Base-by-base conservation (phyloP, 2,329 filamentous ascomycete species). In the Talaromyces marneffei region DNA sequence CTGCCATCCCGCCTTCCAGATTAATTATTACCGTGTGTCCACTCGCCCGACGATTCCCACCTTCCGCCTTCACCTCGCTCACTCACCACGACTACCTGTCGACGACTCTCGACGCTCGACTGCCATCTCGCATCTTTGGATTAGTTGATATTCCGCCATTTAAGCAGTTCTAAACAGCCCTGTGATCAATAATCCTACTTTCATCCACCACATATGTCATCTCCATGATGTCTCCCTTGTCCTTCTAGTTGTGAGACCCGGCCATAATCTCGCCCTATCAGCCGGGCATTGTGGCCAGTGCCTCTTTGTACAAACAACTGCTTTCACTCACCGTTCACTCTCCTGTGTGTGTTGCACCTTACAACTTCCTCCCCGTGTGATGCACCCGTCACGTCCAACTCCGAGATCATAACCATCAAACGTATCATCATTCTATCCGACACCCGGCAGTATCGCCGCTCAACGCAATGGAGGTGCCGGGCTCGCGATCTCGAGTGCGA, bases 241-340 rank as follows among this genome's bases (percentile, higher is more conserved):
- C 40, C n/a, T 37, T 56, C 29, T 62, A 62, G 55, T 35, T 46
- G 60, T 12, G 55, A 53, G 42, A 40, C 46, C n/a, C 48, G 56
- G 60, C 60, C 60, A 60, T 60, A 53, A 37, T 60, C 42, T 33
- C 48, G 60, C 55, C 56, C 60, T 62, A 57, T 57, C 58, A 57
- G 50, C 42, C 44, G 61, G 50, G 57, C 52, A 31, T 57, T 63
- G 61, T 63, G 61, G 61, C 61, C 57, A 63, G 57, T 56, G 37
- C 50, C 46, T 54, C 23, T n/a, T n/a, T n/a, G 14, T 60, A 39
- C 48, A 53, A 60, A 35, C 50, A 33, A 29, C 50, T 46, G 29
- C 29, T 44, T 23, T 37, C 18, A 35, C 39, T 27, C 23, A 35
- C 16, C n/a, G 4, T 25, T 33, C 29, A 44, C 39, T 23, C 10